Base-by-base conservation (phyloP, 2,329 filamentous ascomycete genomes). In the Coleophoma crateriformis region DNA sequence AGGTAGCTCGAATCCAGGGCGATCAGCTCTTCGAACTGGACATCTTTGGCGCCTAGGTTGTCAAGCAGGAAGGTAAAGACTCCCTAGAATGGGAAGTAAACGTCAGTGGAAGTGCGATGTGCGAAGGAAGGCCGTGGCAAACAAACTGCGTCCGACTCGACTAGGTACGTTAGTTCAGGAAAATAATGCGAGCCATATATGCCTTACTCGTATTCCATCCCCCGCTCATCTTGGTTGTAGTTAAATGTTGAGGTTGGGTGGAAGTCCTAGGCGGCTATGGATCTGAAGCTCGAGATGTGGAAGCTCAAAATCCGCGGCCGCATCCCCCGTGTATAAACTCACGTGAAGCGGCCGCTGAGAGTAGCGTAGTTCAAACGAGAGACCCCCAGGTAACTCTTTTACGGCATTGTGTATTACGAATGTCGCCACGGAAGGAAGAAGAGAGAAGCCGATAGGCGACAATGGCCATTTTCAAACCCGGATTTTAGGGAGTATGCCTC, bases 31-130 rank as follows among this genome's bases (percentile, higher is more conserved):
- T 97, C 94, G 67, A 96, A 97, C 70, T 99, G 94, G 2, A 97
- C 90, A 65, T 89, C 84, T 68, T 91, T 87, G 61, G 95, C 91
- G 46, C 94, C 94, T 54, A 99, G 86, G 62, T 83, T 84, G 64
- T 96, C 90, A 65, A 99, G 87, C 54, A 99, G 83, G 64, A 90
- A 96, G 56, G 94, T 99, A 74, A 99, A 99, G 66, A 99, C 91
- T 64, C 94, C 94, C 91, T 65, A 55, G 39, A 19, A 46, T 20
- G 41, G 41, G 51, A 47, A 54, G 27, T 27, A 27, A 27, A 27
- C 8, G 27, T 27, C 27, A 27, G 55, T 38, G 56, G 61, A 49
- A 62, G 56, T 50, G 49, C 46, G 17, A 22, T 46, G 44, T 32
- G 46, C 47, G 11, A 41, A 49, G 38, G 17, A 53, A 33, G 32